A percentile compares a stretch with the other conserved stretches of the same genome.
These are phyloP conservation scores for Globisporangium radiosum DNA, from an alignment of 352 stramenopile genomes.

Conservation along the genomic window DNA sequence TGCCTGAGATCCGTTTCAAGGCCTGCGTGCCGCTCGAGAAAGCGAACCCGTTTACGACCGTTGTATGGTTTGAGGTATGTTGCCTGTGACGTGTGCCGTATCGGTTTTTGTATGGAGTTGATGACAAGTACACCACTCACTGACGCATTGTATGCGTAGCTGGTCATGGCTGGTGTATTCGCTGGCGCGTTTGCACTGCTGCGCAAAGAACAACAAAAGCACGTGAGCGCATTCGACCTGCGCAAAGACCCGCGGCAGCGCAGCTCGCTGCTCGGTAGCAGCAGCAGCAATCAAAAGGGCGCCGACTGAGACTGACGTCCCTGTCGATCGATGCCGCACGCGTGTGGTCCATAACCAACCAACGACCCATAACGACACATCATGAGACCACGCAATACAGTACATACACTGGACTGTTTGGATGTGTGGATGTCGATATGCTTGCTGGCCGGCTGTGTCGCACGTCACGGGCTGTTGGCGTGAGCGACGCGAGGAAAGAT, in stretches of 20 bases:
- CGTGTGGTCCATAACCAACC: too few relatives aligned
- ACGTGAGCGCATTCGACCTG: slow-evolving; percentile 76
- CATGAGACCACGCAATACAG: too few relatives aligned
- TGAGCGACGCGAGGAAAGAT: too few relatives aligned
- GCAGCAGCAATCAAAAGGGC: slow-evolving; percentile 3
- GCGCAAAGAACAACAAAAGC: slow-evolving; percentile 56
- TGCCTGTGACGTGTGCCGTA: too few relatives aligned
- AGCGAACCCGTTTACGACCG: slow-evolving; percentile 25
- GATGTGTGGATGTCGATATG: too few relatives aligned
- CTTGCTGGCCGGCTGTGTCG: too few relatives aligned
- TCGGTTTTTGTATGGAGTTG: too few relatives aligned
- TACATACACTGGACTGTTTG: too few relatives aligned
- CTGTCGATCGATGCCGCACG: too few relatives aligned
- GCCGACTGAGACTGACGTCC: slow-evolving; percentile 2
- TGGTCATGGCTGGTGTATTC: slow-evolving; percentile 43
- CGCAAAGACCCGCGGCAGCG: slow-evolving; percentile 59
- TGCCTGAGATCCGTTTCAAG: slow-evolving; percentile 42
- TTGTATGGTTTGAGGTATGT: slow-evolving; percentile 72
- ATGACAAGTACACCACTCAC: too few relatives aligned
- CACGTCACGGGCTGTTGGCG: too few relatives aligned
- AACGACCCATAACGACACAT: too few relatives aligned
- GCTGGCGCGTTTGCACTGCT: slow-evolving; percentile 39
- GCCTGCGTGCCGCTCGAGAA: slow-evolving; percentile 39
- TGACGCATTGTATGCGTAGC: slow-evolving; percentile 15
- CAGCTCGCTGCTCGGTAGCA: slow-evolving; percentile 23